Percentiles rank a stretch among this genome's conserved stretches.
phyloP scores from a whole-genome alignment of 768 basidiomycete species.

The Phaeotremella skinneri region DNA sequence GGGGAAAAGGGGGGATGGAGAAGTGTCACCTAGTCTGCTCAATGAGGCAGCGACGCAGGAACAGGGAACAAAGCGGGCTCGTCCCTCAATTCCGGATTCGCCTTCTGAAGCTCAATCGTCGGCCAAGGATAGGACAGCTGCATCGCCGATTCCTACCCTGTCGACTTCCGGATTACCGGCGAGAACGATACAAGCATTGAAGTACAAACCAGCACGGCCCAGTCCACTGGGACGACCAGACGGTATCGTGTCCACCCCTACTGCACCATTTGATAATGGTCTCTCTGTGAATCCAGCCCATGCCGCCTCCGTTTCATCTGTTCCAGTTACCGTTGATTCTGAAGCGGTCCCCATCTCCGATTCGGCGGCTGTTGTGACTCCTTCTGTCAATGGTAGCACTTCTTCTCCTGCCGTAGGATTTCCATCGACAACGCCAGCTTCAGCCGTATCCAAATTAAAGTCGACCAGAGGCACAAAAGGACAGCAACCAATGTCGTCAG shows the following conservation, averaged over 20 bases:
- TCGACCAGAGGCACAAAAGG: no score
- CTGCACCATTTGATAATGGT: not conserved
- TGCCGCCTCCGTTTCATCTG: not conserved
- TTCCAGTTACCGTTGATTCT: no score
- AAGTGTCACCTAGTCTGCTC: not conserved
- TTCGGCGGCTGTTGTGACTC: no score
- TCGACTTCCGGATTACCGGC: slow-evolving; percentile 1
- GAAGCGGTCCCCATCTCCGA: no score
- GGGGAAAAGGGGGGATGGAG: slow-evolving; percentile 8
- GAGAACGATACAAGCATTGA: slow-evolving; percentile 4
- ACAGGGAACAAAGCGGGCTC: no score
- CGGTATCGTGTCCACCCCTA: not conserved
- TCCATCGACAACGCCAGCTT: no score
- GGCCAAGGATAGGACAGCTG: not conserved
- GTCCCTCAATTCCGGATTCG: not conserved
- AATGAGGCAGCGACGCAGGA: not conserved
- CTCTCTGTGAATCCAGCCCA: not conserved
- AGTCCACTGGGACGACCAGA: slow-evolving; percentile 16
- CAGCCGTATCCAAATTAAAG: no score
- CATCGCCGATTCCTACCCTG: not conserved
- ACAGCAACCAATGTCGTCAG: no score
- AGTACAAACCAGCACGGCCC: slow-evolving; percentile 19
- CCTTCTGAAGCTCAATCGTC: not conserved
- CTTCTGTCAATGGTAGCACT: no score
- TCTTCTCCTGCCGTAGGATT: no score